These are phyloP conservation scores for Mycena polygramma DNA, from an alignment of 768 basidiomycete genomes.

Conservation along the genomic window DNA sequence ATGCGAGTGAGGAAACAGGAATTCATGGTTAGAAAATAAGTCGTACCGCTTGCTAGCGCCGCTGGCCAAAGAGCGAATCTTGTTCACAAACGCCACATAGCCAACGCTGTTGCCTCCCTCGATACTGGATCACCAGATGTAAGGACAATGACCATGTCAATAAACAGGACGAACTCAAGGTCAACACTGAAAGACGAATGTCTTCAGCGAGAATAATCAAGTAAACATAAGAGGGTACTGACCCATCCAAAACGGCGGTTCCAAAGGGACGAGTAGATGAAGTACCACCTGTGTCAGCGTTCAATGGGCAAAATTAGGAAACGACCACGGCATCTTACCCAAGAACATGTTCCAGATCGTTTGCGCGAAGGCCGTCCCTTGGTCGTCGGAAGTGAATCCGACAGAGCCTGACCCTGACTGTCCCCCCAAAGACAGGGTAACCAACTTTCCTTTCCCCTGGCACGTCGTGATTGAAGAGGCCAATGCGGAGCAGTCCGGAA, in stretches of 20 bases:
- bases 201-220: neutral
- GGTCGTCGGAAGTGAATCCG: constrained; percentile 68
- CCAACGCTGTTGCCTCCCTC: constrained; percentile 70
- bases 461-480: constrained; percentile 74
- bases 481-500: constrained; percentile 73
- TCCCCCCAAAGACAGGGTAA: constrained; percentile 71
- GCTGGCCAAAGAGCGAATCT: constrained; percentile 64
- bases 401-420: constrained; percentile 74
- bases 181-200: constrained; percentile 60
- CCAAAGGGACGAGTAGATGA: constrained; percentile 79
- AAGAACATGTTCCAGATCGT: constrained; percentile 82
- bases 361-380: constrained; percentile 71
- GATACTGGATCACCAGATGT: constrained; percentile 49
- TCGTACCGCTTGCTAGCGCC: constrained; percentile 67
- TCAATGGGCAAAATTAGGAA: neutral
- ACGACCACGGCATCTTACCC: constrained; percentile 47
- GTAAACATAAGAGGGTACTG: constrained; percentile 3
- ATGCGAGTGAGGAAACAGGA: neutral
- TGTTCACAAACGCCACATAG: constrained; percentile 68
- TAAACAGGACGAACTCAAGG: constrained; percentile 57
- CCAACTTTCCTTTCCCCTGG: constrained; percentile 73
- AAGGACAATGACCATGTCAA: neutral
- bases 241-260: constrained; percentile 80
- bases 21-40: neutral
- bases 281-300: constrained; percentile 41